Conservation (phyloP, 2,329 filamentous ascomycete genomes). For the Teratosphaeria pseudoeucalypti region DNA sequence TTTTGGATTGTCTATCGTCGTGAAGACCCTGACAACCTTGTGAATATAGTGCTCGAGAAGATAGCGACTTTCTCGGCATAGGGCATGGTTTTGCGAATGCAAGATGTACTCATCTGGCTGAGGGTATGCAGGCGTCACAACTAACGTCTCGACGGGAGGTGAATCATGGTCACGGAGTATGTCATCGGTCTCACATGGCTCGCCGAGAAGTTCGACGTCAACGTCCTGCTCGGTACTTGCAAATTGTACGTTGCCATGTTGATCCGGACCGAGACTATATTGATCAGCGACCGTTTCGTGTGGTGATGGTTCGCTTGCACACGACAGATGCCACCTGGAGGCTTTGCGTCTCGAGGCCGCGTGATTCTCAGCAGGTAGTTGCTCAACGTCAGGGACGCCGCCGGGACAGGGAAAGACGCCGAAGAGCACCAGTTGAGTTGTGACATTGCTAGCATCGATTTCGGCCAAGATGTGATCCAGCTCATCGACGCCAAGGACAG, state of each 20-base stretch:
- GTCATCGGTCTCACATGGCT: no score
- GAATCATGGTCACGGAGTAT: neutral
- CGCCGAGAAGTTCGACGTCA: no score
- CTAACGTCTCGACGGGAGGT: neutral
- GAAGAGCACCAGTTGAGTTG: neutral
- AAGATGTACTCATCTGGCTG: neutral
- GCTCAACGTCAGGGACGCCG: neutral
- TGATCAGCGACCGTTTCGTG: neutral
- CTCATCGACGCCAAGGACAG: neutral
- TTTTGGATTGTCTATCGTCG: neutral
- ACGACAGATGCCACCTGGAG: neutral
- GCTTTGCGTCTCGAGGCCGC: neutral
- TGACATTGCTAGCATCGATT: neutral
- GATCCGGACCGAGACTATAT: neutral
- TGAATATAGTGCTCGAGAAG: neutral
- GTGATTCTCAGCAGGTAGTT: neutral
- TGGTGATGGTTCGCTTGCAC: neutral
- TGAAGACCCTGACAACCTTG: neutral
- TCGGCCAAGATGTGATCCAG: neutral
- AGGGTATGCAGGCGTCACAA: neutral
- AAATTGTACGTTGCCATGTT: no score
- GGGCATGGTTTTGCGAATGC: neutral
- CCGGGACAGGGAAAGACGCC: neutral
- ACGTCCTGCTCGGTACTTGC: no score
- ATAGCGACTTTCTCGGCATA: neutral